Conservation (phyloP, 2,329 filamentous ascomycete genomes). For the Emergomyces pasteurianus region DNA sequence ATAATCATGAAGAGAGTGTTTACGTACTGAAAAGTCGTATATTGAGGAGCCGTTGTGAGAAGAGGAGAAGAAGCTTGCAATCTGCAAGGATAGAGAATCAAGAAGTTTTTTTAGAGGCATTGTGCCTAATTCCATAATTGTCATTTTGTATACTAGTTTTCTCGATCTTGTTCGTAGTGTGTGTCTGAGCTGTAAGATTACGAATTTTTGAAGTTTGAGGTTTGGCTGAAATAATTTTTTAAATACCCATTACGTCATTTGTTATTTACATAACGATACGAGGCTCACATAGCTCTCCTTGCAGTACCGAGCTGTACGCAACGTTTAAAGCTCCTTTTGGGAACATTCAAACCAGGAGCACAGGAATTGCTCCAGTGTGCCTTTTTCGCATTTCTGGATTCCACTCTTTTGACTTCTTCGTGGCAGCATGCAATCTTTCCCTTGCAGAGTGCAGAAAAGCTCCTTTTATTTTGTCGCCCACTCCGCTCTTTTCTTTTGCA, state of each 20-base stretch:
- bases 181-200: neutral
- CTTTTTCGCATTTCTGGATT: neutral
- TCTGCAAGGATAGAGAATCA: neutral
- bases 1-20: no score
- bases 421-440: neutral
- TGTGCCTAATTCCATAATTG: no score
- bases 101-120: no score
- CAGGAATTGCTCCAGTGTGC: neutral
- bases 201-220: neutral
- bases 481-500: neutral
- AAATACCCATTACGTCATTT: neutral
- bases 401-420: neutral
- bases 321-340: neutral
- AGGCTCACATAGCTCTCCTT: neutral
- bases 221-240: neutral
- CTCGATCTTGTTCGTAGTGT: neutral
- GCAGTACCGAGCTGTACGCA: neutral
- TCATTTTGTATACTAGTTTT: no score
- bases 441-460: neutral
- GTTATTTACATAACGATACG: neutral
- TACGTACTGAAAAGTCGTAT: no score
- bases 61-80: neutral
- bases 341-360: neutral
- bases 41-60: neutral
- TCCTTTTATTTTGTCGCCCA: neutral